A percentile compares a stretch with the other conserved stretches of the same genome.
phyloP scores from a whole-genome alignment of 129 eudicot genomes.

The Lactuca sativa region DNA sequence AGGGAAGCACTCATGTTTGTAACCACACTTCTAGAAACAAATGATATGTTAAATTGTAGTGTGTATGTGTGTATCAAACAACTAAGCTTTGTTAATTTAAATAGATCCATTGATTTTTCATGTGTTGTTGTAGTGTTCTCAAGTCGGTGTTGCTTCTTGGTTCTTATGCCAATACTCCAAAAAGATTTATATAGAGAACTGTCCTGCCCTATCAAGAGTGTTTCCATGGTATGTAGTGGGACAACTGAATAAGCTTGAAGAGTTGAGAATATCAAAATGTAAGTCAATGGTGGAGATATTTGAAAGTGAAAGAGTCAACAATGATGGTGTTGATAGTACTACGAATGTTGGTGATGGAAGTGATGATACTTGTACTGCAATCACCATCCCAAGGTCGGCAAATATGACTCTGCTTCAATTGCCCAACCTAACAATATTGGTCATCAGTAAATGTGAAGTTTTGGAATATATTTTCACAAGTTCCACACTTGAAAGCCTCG shows the following conservation, averaged over 20 bases:
- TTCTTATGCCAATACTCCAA: background rate
- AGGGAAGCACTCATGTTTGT: too few relatives aligned
- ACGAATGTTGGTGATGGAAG: background rate
- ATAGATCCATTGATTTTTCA: background rate
- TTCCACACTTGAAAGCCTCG: conserved; percentile 3
- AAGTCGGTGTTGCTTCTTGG: background rate
- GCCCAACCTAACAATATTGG: background rate
- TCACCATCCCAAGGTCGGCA: background rate
- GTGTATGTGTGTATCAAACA: background rate
- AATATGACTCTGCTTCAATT: background rate
- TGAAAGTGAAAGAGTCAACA: too few relatives aligned
- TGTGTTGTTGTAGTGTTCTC: background rate
- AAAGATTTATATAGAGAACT: background rate
- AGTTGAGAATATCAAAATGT: too few relatives aligned
- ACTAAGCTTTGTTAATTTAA: too few relatives aligned
- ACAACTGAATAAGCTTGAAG: too few relatives aligned
- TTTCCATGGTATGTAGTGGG: background rate
- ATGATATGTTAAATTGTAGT: background rate
- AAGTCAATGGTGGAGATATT: too few relatives aligned
- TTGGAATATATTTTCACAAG: conserved; percentile 1
- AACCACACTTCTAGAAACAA: background rate
- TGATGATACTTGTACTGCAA: background rate
- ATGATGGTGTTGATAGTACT: too few relatives aligned
- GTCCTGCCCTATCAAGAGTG: background rate
- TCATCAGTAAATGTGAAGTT: background rate